Percentiles rank a stretch among this genome's conserved stretches.
Evolutionary conservation across 139 green algal species (phyloP).

Genomic region (Tetradesmus obliquus): DNA sequence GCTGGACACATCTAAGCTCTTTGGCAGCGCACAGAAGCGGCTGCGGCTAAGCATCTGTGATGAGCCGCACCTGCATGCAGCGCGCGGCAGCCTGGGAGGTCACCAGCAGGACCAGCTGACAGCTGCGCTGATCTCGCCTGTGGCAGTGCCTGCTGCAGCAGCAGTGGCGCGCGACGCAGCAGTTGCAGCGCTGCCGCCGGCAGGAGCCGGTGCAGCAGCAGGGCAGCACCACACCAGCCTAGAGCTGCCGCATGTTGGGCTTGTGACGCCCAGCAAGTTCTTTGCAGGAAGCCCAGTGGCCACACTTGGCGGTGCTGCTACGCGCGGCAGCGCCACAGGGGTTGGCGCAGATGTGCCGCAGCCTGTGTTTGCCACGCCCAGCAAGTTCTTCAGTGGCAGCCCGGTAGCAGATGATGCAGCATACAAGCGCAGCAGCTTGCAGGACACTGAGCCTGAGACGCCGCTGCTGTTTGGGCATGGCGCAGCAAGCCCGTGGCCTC

Average conservation of each 20-base stretch:
- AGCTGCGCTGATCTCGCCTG: slow-evolving; percentile 7
- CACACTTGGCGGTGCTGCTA: neutral
- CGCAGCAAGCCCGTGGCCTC: neutral
- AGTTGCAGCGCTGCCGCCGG: neutral
- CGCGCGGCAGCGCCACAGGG: neutral
- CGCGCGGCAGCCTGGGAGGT: neutral
- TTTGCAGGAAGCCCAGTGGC: slow-evolving; percentile 11
- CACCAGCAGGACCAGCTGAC: slow-evolving; percentile 2
- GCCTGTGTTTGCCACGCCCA: slow-evolving; percentile 23
- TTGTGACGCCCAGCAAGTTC: slow-evolving; percentile 42
- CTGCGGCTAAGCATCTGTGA: slow-evolving; percentile 36
- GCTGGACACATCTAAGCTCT: neutral
- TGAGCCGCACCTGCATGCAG: neutral
- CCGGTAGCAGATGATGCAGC: neutral
- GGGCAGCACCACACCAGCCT: neutral
- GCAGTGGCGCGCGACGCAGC: neutral
- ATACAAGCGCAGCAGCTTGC: neutral
- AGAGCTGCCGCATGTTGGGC: neutral
- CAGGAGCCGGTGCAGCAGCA: slow-evolving; percentile 27
- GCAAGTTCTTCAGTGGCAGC: slow-evolving; percentile 47
- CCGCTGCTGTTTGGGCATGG: slow-evolving; percentile 30
- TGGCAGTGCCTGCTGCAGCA: slow-evolving; percentile 1
- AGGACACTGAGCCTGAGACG: slow-evolving; percentile 6
- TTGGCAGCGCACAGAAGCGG: slow-evolving; percentile 40
- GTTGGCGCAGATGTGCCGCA: neutral